Base-by-base conservation (phyloP, 306 rosid species). In the Cucurbita ficifolia region DNA sequence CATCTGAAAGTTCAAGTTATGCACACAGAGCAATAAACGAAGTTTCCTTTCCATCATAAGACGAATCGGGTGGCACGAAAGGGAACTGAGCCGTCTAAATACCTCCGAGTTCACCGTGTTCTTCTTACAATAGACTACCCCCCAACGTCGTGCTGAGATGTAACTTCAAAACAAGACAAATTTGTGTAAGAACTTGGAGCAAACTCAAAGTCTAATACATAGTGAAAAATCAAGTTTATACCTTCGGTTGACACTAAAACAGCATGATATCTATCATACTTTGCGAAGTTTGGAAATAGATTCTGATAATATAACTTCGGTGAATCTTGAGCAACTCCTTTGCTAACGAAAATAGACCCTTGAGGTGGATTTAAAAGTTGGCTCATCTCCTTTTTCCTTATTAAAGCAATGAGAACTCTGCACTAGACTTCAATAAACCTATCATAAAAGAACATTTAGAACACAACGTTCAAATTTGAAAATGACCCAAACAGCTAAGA, bases 331-430 rank as follows among this genome's bases (percentile, higher is more conserved):
- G 76, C 77, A 61, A 75, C 74, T 46, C 70, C 68, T 56, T 74
- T 88, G 80, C 69, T 62, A 29, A 54, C 35, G 39, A 72, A 81
- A 46, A 80, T 19, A 58, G 83, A 52, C 63, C 81, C 86, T 58
- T 81, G 79, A 68, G 75, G 76, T 56, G 75, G 72, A 81, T 84
- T 85, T 75, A 86, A 77, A 77, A 85, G 62, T 76, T 72, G 83
- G 39, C 83, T 83, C 89, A 84, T 89, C 61, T 59, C 81, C 43
- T 46, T 75, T 68, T 45, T 50, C 65, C 70, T 50, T 48, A 18
- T 53, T 70, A 71, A 22, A 48, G 57, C 6, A 69, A 69, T 48
- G 21, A 48, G 40, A 24, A 6, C 22, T 46, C 56, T 22, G 55
- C 21, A 12, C 17, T 13, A 45, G 56, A 18, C 56, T 68, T n/a